These are phyloP conservation scores for Podaxis mareebaensis DNA, from an alignment of 768 basidiomycete genomes.

Conservation along the genomic window DNA sequence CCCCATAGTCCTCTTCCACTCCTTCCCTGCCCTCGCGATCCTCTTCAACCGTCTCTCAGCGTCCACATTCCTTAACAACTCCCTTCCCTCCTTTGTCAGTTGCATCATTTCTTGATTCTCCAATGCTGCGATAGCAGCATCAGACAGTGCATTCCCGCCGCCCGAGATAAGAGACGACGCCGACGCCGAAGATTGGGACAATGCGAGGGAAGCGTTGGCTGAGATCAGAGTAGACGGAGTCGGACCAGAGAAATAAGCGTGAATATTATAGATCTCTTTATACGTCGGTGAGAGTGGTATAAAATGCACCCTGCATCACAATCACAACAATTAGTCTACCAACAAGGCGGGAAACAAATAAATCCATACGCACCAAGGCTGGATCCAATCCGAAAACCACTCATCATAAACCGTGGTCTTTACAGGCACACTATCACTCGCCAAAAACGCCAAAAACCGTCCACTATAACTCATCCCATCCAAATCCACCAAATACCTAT, in stretches of 20 bases:
- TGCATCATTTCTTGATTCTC: constrained; percentile 27
- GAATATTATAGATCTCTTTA: constrained; percentile 87
- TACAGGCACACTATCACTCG: constrained; percentile 80
- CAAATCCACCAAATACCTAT: constrained; percentile 85
- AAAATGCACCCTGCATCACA: constrained; percentile 73
- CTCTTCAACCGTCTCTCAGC: constrained; percentile 53
- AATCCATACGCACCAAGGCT: constrained; percentile 23
- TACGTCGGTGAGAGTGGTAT: constrained; percentile 86
- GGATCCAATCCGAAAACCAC: constrained; percentile 78
- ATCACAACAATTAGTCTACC: background rate
- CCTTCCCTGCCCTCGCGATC: constrained; percentile 86
- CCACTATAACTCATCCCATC: constrained; percentile 93
- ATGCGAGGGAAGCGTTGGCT: constrained; percentile 38
- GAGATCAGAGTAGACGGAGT: constrained; percentile 54
- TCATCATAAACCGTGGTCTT: constrained; percentile 87
- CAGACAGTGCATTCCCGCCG: background rate
- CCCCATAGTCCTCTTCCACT: constrained; percentile 84
- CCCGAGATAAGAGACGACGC: background rate
- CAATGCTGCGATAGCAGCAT: constrained; percentile 17
- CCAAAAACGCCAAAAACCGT: constrained; percentile 75
- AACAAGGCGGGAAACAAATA: background rate
- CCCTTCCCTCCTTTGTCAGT: constrained; percentile 18
- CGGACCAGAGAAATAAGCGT: constrained; percentile 87
- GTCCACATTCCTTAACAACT: constrained; percentile 8
- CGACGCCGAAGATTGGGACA: background rate